Base-by-base conservation (phyloP, 768 basidiomycete genomes). In the Boletus sp. region DNA sequence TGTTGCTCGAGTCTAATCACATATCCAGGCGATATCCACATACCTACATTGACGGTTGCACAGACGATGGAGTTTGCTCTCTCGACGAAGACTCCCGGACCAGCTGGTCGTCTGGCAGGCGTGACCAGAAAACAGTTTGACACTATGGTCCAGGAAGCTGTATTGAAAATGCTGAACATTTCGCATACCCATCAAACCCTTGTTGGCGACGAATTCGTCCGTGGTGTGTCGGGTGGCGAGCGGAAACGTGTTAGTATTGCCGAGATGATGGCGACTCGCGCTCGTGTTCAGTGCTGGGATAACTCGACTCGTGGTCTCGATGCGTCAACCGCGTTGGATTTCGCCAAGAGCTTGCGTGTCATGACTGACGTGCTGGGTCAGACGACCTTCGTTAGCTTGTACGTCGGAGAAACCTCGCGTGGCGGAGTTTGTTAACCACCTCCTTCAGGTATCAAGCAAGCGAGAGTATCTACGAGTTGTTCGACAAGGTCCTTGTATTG, bases 401-500 rank as follows among this genome's bases (percentile, higher is more conserved):
- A 71, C 65, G 85, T 71, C 9, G 12, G 17, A 41, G 20, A 40
- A 50, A 17, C 17, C 35, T 52, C 14, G 14, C 18, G 4, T 36
- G 9, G 24, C 10, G 14, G 15, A 20, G 32, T 50, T 15, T 35
- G 48, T 39, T 69, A 6, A 55, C 59, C 15, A 15, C 17, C 35
- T 3, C 11, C 17, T 41, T 30, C 41, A 83, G 82, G 39, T 90
- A 91, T 64, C 89, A 94, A 70, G 92, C 91, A 7, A 87, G 90
- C 57, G 90, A 94, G 71, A 83, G 76, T 12, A 87, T 90, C 58
- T 88, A 88, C 57, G 78, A 84, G 0, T 64, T 88, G 3, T 95
- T 96, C 67, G 93, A 95, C 76, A 94, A 94, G 71, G 90, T 96
- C 35, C 77, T 92, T 63, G 83, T 96, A 32, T 79, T 97, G 59